phyloP scores from a whole-genome alignment of 805 yeast species.

The Yarrowia yakushimensis region DNA sequence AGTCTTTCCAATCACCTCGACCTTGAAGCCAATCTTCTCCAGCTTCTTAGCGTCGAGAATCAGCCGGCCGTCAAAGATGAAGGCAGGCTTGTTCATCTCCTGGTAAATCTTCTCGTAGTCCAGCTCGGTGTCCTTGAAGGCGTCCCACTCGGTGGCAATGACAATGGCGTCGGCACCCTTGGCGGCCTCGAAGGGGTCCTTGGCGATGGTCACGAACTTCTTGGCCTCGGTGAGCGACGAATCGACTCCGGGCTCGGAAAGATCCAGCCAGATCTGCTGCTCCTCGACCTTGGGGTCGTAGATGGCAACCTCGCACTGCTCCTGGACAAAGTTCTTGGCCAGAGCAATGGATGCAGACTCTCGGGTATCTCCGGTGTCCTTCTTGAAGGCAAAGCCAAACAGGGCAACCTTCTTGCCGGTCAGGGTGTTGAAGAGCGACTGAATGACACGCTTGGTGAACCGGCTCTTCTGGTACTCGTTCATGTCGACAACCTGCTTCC shows the following conservation, averaged over 20 bases:
- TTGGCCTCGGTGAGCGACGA: slow-evolving; percentile 28
- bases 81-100: slow-evolving; percentile 36
- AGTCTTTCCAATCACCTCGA: slow-evolving; percentile 33
- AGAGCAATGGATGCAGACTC: slow-evolving; percentile 36
- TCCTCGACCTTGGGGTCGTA: slow-evolving; percentile 38
- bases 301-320: slow-evolving; percentile 34
- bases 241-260: slow-evolving; percentile 21
- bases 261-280: slow-evolving; percentile 30
- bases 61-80: slow-evolving; percentile 34
- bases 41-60: slow-evolving; percentile 33
- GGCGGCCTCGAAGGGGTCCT: slow-evolving; percentile 35
- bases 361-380: slow-evolving; percentile 37
- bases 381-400: slow-evolving; percentile 37
- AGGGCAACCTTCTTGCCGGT: slow-evolving; percentile 35
- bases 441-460: slow-evolving; percentile 34
- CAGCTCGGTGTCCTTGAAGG: slow-evolving; percentile 33
- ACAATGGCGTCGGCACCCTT: slow-evolving; percentile 34
- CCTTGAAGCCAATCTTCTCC: slow-evolving; percentile 34
- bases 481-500: slow-evolving; percentile 32
- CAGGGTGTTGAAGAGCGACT: slow-evolving; percentile 34
- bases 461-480: slow-evolving; percentile 36
- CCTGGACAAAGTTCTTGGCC: slow-evolving; percentile 33
- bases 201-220: slow-evolving; percentile 28
- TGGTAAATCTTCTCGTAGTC: slow-evolving; percentile 34
- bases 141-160: slow-evolving; percentile 37